Evolutionary conservation across 2,329 filamentous ascomycete species (phyloP), one percentile per base, ranked within the genome.

Genomic region (Aspergillus sp.): DNA sequence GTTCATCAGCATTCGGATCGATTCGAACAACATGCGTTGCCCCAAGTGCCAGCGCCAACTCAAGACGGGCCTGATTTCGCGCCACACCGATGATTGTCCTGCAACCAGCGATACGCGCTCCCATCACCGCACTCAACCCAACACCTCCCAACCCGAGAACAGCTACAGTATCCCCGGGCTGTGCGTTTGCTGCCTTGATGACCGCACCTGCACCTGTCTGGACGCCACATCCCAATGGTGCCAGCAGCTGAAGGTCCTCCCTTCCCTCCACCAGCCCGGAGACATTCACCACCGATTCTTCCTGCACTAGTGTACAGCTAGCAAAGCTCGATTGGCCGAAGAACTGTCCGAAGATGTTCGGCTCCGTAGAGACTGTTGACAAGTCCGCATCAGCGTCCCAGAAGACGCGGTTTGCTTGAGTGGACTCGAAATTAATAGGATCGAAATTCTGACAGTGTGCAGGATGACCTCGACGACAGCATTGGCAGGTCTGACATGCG

Each of bases 371-470:
- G 3, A 54, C 66, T 64, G 55, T 5, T 23, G 52, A 55, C 1
- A 27, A 3, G 2, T 21, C 47, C 5, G 51, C 55, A 3, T 3
- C 25, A 5, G 38, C 21, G 6, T 5, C 50, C 50, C 50, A 38
- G 54, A 61, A 65, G 10, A 64, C 62, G 10, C 38, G 44, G 21
- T 59, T 57, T 19, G 59, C 57, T 15, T 32, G 3, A 13, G 27
- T 32, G 1, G 56, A 50, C 13, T 71, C 70, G 57, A 80, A 75
- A 68, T 86, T 85, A 62, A 80, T 74, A 4, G 74, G 70, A 54
- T 77, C 78, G 67, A 82, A 84, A n/a, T 74, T 65, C 51, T 70
- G 64, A 72, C 83, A 86, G 68, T 84, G 79, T 0, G 80, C 80
- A 0, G 78, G 77, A 30, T 78, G 75, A 4, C 77, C 77, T 0